Conservation (phyloP, 345 rosid species). For the Triadica sebifera region DNA sequence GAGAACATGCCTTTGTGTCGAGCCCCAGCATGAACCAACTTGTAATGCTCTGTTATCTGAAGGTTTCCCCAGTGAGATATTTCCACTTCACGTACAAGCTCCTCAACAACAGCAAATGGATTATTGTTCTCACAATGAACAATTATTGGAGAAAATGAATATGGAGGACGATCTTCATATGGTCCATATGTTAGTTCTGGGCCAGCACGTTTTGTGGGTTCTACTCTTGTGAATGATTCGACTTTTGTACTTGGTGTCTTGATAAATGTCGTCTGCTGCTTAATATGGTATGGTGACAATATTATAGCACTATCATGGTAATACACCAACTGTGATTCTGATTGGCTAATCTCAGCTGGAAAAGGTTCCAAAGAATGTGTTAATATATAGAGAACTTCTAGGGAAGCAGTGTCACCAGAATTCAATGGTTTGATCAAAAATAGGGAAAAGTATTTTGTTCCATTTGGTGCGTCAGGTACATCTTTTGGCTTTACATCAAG, state of each 20-base stretch:
- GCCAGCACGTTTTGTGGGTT: slow-evolving; percentile 72
- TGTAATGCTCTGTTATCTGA: slow-evolving; percentile 85
- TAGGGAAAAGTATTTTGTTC: slow-evolving; percentile 52
- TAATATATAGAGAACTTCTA: slow-evolving; percentile 77
- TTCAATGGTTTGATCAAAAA: slow-evolving; percentile 56
- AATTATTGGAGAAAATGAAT: slow-evolving; percentile 70
- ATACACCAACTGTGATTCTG: slow-evolving; percentile 89
- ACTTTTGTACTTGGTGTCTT: slow-evolving; percentile 81
- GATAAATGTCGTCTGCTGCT: slow-evolving; percentile 70
- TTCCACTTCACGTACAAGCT: slow-evolving; percentile 89
- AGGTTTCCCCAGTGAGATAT: slow-evolving; percentile 98
- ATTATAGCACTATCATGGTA: slow-evolving; percentile 72
- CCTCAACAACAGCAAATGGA: slow-evolving; percentile 98
- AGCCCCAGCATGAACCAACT: slow-evolving; percentile 90
- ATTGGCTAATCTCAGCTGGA: slow-evolving; percentile 86
- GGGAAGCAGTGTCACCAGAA: slow-evolving; percentile 56
- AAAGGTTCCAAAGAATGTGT: slow-evolving; percentile 91
- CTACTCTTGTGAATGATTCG: slow-evolving; percentile 83
- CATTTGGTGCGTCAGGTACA: slow-evolving; percentile 72
- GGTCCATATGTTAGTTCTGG: slow-evolving; percentile 90
- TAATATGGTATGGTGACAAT: slow-evolving; percentile 74
- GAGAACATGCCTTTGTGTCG: slow-evolving; percentile 94
- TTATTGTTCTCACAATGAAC: slow-evolving; percentile 90
- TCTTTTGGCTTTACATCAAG: slow-evolving; percentile 63
- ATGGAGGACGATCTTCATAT: slow-evolving; percentile 66